Conservation (phyloP, 2,329 filamentous ascomycete genomes). For the Fusarium neocosmosporiellum region DNA sequence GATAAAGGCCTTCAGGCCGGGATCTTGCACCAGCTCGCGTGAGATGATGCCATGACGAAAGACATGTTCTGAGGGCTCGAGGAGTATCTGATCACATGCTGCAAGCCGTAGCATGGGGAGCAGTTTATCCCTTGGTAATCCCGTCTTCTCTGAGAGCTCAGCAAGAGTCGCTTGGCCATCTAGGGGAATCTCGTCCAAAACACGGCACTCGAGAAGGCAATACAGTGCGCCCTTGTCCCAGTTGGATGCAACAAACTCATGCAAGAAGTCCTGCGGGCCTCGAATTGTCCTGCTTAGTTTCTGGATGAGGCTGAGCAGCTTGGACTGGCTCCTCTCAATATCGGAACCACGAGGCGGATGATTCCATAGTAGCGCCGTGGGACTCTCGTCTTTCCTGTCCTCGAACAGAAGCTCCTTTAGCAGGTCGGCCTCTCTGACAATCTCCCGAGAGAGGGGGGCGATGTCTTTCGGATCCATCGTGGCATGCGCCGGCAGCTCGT, state of each 20-base stretch:
- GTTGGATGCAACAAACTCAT: slow-evolving; percentile 56
- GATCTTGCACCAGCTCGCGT: slow-evolving; percentile 9
- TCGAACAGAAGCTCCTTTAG: slow-evolving; percentile 1
- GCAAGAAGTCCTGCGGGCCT: slow-evolving; percentile 39
- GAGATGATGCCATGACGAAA: slow-evolving; percentile 26
- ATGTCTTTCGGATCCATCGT: slow-evolving; percentile 23
- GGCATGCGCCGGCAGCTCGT: slow-evolving; percentile 14
- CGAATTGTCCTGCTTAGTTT: slow-evolving; percentile 9
- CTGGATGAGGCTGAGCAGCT: slow-evolving; percentile 16
- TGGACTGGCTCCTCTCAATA: slow-evolving; percentile 9
- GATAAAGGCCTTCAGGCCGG: slow-evolving; percentile 26
- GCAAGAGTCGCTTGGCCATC: slow-evolving; percentile 7
- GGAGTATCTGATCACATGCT: slow-evolving; percentile 23
- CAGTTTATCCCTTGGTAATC: slow-evolving; percentile 21
- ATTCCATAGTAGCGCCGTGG: slow-evolving; percentile 1
- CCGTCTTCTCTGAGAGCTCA: slow-evolving; percentile 17
- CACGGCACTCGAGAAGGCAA: slow-evolving; percentile 24
- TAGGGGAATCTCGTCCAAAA: slow-evolving; percentile 21
- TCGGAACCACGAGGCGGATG: background rate
- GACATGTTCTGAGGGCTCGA: slow-evolving; percentile 6
- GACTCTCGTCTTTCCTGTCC: background rate
- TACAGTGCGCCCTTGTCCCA: slow-evolving; percentile 36
- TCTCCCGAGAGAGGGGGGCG: slow-evolving; percentile 8
- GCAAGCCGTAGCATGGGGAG: slow-evolving; percentile 26
- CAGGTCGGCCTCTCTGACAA: slow-evolving; percentile 15